These are phyloP conservation scores for Heimioporus sp. DNA, from an alignment of 768 basidiomycete species.

Conservation along the genomic window DNA sequence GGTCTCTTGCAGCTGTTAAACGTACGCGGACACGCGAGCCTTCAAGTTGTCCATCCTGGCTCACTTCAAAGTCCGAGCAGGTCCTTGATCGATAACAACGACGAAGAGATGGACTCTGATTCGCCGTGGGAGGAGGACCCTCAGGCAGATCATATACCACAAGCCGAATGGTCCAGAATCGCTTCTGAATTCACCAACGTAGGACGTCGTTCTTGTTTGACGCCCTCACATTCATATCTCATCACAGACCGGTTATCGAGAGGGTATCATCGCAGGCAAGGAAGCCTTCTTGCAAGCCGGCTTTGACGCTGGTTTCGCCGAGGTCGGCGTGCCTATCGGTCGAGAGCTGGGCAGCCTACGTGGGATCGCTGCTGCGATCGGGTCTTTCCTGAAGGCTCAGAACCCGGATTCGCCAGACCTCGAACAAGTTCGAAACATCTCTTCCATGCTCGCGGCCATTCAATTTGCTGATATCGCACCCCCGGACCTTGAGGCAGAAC, in stretches of 20 bases:
- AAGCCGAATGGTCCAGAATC: conserved; percentile 68
- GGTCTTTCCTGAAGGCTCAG: conserved; percentile 49
- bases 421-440: conserved; percentile 52
- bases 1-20: conserved; percentile 17
- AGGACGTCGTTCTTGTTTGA: conserved; percentile 14
- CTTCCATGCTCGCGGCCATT: conserved; percentile 53
- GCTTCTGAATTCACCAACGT: conserved; percentile 73
- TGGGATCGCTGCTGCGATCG: conserved; percentile 64
- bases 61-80: too few species aligned
- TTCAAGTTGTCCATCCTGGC: too few species aligned
- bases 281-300: conserved; percentile 84
- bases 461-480: conserved; percentile 73
- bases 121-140: conserved; percentile 61
- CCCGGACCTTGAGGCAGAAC: conserved; percentile 72
- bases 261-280: conserved; percentile 93
- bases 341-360: conserved; percentile 75
- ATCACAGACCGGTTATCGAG: conserved; percentile 86
- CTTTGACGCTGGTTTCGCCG: conserved; percentile 83
- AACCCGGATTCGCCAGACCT: conserved; percentile 15
- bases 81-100: too few species aligned
- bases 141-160: conserved; percentile 30
- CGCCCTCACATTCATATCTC: not conserved
- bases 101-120: conserved; percentile 31
- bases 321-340: conserved; percentile 70
- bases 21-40: conserved; percentile 7